These are phyloP conservation scores for Candida mesenterica DNA, from an alignment of 1,139 yeast species.

Conservation along the genomic window DNA sequence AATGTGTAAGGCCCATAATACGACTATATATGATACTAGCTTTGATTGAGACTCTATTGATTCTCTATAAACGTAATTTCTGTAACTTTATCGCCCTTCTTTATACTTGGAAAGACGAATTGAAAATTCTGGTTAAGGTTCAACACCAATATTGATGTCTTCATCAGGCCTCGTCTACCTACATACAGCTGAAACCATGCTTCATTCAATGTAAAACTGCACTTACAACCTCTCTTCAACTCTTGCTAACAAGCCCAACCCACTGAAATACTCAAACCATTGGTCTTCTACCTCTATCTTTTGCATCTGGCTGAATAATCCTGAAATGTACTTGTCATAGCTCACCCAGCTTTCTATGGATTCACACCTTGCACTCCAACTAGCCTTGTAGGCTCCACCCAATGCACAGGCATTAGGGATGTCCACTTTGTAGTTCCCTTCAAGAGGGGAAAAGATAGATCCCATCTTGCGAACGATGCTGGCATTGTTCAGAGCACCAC, in stretches of 20 bases:
- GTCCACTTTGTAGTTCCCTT: slow-evolving; percentile 71
- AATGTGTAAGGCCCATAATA: too few relatives aligned
- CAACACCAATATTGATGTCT: too few relatives aligned
- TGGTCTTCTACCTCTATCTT: slow-evolving; percentile 37
- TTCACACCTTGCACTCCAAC: slow-evolving; percentile 58
- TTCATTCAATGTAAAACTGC: too few relatives aligned
- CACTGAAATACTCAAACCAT: slow-evolving; percentile 51
- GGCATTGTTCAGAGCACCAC: slow-evolving; percentile 78
- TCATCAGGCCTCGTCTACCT: too few relatives aligned
- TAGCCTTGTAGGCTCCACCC: slow-evolving; percentile 91
- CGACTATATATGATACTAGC: too few relatives aligned
- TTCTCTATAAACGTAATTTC: too few relatives aligned
- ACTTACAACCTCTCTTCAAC: slow-evolving; percentile 34
- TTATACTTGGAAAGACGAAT: too few relatives aligned
- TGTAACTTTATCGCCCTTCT: too few relatives aligned
- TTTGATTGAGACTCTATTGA: too few relatives aligned
- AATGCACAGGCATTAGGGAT: slow-evolving; percentile 89
- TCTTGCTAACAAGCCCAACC: slow-evolving; percentile 50
- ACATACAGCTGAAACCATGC: too few relatives aligned
- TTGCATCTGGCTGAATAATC: slow-evolving; percentile 47
- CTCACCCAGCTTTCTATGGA: slow-evolving; percentile 35
- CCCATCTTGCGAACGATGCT: slow-evolving; percentile 71
- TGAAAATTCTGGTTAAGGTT: too few relatives aligned
- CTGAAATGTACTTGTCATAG: slow-evolving; percentile 41
- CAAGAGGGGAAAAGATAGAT: slow-evolving; percentile 59